Base-by-base conservation (phyloP, 2,329 filamentous ascomycete genomes). In the Fusarium keratoplasticum region DNA sequence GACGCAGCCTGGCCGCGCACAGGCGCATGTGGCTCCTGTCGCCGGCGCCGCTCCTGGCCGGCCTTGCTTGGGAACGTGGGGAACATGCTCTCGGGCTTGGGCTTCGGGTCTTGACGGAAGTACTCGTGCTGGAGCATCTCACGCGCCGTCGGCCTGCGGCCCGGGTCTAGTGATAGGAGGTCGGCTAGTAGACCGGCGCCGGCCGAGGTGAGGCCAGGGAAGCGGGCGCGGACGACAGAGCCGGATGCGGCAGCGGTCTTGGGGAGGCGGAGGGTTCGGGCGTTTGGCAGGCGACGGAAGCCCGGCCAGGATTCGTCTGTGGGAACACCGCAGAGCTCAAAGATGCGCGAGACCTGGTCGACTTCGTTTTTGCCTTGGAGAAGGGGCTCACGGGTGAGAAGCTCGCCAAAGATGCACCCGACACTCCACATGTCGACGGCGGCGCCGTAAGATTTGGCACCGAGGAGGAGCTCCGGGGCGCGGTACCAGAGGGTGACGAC, bases 401-500 rank as follows among this genome's bases (percentile, higher is more conserved):
- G 89, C 85, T 99, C 96, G 70, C 92, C 96, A 80, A 99, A 97
- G 79, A 99, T 95, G 84, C 96, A 98, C 14, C 96, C 96, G 5
- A 98, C 86, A 83, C 94, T 97, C 96, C 96, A 99, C 89, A 98
- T 93, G 84, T 98, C 96, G 77, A 98, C 88, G 70, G 93, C 90
- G 1, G 88, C 85, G 68, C 89, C 92, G 84, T 99, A 99, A 18
- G 87, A 88, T 38, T 89, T 89, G 0, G 94, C 87, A 7, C 96
- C 96, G 4, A 98, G 90, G 2, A 99, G 89, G 13, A 98, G 89
- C 83, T 98, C 96, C 0, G 96, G 96, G 1, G 94, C 89, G 66
- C 96, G 94, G 82, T 99, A 99, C 96, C 96, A 99, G 8, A 99
- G 89, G 8, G 96, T 99, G 20, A 98, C 96, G 71, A 99, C 96